A percentile compares a stretch with the other conserved stretches of the same genome.
phyloP scores from a whole-genome alignment of 2,329 filamentous ascomycete species.

The Scedosporium minutisporum region DNA sequence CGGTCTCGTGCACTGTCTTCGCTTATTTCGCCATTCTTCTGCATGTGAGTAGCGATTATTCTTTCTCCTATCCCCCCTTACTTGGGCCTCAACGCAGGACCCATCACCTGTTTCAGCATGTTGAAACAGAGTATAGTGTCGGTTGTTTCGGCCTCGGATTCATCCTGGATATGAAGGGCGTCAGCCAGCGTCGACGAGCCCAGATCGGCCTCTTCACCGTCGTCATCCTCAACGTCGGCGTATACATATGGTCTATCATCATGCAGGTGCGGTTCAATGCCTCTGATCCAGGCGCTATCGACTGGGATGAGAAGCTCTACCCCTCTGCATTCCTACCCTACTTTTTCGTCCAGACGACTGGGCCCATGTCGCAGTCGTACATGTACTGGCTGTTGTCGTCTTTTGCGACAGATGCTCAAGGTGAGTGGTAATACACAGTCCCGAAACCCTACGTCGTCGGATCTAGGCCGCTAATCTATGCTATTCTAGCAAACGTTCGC shows the following conservation, averaged over 20 bases:
- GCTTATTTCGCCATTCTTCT: conserved; percentile 30
- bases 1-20: conserved; percentile 13
- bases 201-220: conserved; percentile 34
- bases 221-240: conserved; percentile 34
- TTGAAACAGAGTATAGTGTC: conserved; percentile 15
- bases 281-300: conserved; percentile 30
- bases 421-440: conserved; percentile 12
- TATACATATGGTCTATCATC: conserved; percentile 39
- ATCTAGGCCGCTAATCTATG: not conserved
- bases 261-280: conserved; percentile 32
- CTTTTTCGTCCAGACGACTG: conserved; percentile 32
- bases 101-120: no score
- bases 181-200: conserved; percentile 33
- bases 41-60: conserved; percentile 24
- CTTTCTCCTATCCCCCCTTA: no score
- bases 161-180: conserved; percentile 27
- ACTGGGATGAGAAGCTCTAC: conserved; percentile 34
- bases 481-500: conserved; percentile 26
- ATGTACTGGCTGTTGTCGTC: conserved; percentile 34
- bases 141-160: conserved; percentile 39
- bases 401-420: conserved; percentile 29
- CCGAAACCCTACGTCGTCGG: no score
- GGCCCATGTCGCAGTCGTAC: conserved; percentile 31
- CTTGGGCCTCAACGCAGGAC: no score
- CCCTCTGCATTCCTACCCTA: conserved; percentile 33